Percentiles rank a stretch among this genome's conserved stretches.
These are phyloP conservation scores for Cordyceps fumosorosea DNA, from an alignment of 2,329 filamentous ascomycete species.

Conservation along the genomic window DNA sequence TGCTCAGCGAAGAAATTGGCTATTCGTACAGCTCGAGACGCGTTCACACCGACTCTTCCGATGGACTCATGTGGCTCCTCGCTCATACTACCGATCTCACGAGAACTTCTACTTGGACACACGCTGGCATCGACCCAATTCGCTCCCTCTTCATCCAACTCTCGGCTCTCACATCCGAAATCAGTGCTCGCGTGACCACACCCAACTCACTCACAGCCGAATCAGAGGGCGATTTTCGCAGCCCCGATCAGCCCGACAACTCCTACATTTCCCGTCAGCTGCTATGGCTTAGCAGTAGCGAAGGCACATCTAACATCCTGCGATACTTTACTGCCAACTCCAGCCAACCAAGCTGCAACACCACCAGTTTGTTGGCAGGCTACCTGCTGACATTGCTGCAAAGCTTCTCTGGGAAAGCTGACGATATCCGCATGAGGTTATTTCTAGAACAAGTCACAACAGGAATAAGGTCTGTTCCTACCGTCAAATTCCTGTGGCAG, in stretches of 20 bases:
- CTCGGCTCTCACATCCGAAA: constrained; percentile 43
- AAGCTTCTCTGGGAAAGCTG: constrained; percentile 73
- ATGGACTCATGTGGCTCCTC: constrained; percentile 55
- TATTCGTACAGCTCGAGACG: constrained; percentile 23
- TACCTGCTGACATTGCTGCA: constrained; percentile 81
- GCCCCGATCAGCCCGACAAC: constrained; percentile 28
- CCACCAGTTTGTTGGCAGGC: constrained; percentile 65
- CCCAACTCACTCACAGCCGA: background rate
- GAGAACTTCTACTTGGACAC: constrained; percentile 28
- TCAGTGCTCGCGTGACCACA: constrained; percentile 37
- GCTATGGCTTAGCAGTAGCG: constrained; percentile 64
- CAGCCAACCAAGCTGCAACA: constrained; percentile 26
- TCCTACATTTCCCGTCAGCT: constrained; percentile 61
- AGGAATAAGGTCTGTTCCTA: constrained; percentile 49
- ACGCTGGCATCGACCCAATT: constrained; percentile 37
- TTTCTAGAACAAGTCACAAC: constrained; percentile 51
- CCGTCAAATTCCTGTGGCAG: constrained; percentile 71
- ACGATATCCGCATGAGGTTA: constrained; percentile 91
- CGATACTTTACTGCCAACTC: constrained; percentile 28
- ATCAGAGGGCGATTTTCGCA: constrained; percentile 26
- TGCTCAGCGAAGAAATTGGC: constrained; percentile 37
- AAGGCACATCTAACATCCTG: constrained; percentile 54
- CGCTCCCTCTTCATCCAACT: constrained; percentile 49
- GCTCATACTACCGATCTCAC: constrained; percentile 59
- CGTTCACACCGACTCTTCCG: constrained; percentile 18